Evolutionary conservation across 2,329 filamentous ascomycete species (phyloP).

Genomic region (Zopfia rhizophila): DNA sequence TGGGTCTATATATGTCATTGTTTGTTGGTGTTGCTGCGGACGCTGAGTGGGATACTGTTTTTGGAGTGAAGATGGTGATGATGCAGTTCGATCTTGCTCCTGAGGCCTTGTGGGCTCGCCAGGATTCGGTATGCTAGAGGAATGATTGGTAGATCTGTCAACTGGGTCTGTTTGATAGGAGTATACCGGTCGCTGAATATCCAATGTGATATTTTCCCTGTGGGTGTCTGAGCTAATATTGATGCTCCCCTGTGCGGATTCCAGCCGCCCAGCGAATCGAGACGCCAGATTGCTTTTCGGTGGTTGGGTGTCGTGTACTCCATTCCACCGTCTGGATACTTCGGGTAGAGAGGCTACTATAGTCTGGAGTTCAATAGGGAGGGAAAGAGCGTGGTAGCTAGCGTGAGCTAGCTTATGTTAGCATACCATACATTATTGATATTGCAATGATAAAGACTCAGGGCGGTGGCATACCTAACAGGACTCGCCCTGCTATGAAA

Average conservation of each 20-base stretch:
- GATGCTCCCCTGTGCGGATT: conserved; percentile 28
- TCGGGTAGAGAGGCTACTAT: conserved; percentile 47
- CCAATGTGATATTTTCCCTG: conserved; percentile 31
- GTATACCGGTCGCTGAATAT: conserved; percentile 50
- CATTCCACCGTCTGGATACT: conserved; percentile 53
- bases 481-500: conserved; percentile 44
- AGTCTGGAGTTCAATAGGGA: conserved; percentile 45
- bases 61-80: no score
- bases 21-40: no score
- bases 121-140: no score
- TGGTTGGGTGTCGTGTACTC: conserved; percentile 24
- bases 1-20: no score
- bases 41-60: no score
- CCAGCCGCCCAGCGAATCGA: conserved; percentile 47
- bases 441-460: not conserved
- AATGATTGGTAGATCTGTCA: conserved; percentile 2
- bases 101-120: no score
- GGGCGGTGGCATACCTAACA: conserved; percentile 17
- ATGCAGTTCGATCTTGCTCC: no score
- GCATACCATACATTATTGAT: not conserved
- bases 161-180: conserved; percentile 33
- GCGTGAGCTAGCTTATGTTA: conserved; percentile 39
- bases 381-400: conserved; percentile 40
- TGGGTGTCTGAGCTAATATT: not conserved
- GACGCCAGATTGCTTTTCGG: conserved; percentile 44